Conservation (phyloP, 177 flowering plant species). For the Vitis hybrid region DNA sequence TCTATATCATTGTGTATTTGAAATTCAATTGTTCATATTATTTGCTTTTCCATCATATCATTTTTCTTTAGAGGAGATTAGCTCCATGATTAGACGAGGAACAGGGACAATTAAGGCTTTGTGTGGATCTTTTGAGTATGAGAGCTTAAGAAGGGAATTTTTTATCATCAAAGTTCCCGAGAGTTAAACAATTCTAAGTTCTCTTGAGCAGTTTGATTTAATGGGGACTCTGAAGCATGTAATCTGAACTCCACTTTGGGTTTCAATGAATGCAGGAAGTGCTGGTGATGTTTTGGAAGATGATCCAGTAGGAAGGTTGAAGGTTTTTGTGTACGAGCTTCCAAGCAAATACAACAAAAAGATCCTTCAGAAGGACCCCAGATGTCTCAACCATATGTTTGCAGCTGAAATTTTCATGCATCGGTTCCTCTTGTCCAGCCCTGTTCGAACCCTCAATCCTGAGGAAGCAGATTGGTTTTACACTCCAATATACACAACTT, state of each 20-base stretch:
- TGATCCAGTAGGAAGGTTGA: conserved; percentile 71
- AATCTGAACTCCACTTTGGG: neutral
- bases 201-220: neutral
- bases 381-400: conserved; percentile 78
- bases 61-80: too few species aligned
- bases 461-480: conserved; percentile 83
- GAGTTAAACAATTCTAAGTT: too few species aligned
- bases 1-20: too few species aligned
- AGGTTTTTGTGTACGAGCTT: conserved; percentile 74
- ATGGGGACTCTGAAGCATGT: too few species aligned
- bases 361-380: conserved; percentile 61
- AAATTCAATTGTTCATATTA: too few species aligned
- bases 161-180: too few species aligned
- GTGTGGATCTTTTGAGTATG: too few species aligned
- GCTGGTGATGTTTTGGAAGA: conserved; percentile 88
- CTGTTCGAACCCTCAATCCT: conserved; percentile 73
- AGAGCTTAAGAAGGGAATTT: too few species aligned
- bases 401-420: conserved; percentile 83
- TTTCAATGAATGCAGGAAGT: conserved; percentile 44
- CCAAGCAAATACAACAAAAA: conserved; percentile 82
- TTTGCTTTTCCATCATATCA: too few species aligned
- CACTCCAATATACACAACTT: conserved; percentile 73
- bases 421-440: conserved; percentile 59
- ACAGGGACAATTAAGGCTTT: too few species aligned
- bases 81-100: too few species aligned